Base-by-base conservation (phyloP, 2,329 filamentous ascomycete genomes). In the Ophiobolus disseminans region DNA sequence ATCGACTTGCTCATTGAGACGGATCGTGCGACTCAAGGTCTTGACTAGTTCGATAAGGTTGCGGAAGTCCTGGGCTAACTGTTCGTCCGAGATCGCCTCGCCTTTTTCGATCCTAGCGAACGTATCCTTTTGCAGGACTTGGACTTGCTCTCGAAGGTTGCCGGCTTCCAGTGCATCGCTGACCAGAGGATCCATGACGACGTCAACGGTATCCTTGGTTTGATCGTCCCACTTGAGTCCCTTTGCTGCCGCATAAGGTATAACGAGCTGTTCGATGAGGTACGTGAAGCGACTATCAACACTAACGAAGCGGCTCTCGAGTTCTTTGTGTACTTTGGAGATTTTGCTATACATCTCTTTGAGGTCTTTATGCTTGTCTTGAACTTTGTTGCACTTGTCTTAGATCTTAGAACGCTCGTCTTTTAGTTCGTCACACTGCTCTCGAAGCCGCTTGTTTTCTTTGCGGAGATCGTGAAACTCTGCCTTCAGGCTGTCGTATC, bases 101-200 rank as follows among this genome's bases (percentile, higher is more conserved):
- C 51, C 26, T 13, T 57, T 63, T 3, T 63, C 52, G 0, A 58
- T 49, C 20, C 46, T 56, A 0, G 45, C 36, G 4, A 67, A 45
- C 49, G 61, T 22, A 4, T 59, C 45, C 17, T 53, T 45, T 36
- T 64, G 63, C 5, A 64, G 35, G 1, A 2, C 13, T 16, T 45
- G 35, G 8, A 55, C 9, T 20, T 55, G 37, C 6, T 39, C 10
- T 9, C 22, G 35, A 13, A 60, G n/a, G 2, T 9, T 8, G 2
- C 9, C 13, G 1, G 21, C 23, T 39, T 36, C 21, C 11, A 38
- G 25, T 41, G 31, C 44, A 17, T 41, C 23, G 2, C 22, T 3
- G 3, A 23, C 5, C 13, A 47, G 11, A 14, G 21, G 38, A 2
- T 22, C 14, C 3, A 45, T 16, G 8, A 45, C 35, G 2, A 19